Evolutionary conservation across 75 land plant species (phyloP), one percentile per base, ranked within the genome.

Genomic region (Cupressus sempervirens): DNA sequence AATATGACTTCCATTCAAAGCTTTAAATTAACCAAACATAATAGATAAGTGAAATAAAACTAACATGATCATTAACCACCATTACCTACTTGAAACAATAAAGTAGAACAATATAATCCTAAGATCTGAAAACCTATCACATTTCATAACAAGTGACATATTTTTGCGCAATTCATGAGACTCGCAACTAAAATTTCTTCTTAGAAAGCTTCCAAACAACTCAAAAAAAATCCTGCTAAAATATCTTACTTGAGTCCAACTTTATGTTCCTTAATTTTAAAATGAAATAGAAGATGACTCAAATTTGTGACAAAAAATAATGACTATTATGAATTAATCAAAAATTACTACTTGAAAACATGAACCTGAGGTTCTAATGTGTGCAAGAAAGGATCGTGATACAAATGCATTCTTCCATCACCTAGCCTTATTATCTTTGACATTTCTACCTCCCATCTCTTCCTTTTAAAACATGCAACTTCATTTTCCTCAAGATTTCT

Each of bases 401-500:
- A 84, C 48, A 88, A 91, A 13, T 85, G 81, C 58, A 85, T 86
- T 45, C 85, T 88, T 15, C 87, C 81, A 85, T 96, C 99, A 56
- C 82, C 84, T 32, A 88, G 72, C 7, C 85, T 84, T 53, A 85
- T 94, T 82, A 90, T 84, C 32, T 87, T 92, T 73, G 90, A 90
- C 87, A 88, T 85, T 52, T 96, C 91, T 58, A 86, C 83, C 86
- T 98, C 97, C 98, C 98, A 96, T 70, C 86, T 88, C 90, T 95
- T 98, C 83, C 91, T 91, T 86, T 87, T 92, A 3, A 91, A 94
- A 92, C 92, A 94, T 35, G 92, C 98, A 73, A 89, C 92, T 83
- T 96, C 99, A 86, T 90, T 89, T 76, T 85, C 89, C 36, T 93
- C 93, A 20, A 96, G 92, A 89, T 98, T 93, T n/a, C 93, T 87